Conservation (phyloP, 768 basidiomycete species). For the Crepidotus variabilis region DNA sequence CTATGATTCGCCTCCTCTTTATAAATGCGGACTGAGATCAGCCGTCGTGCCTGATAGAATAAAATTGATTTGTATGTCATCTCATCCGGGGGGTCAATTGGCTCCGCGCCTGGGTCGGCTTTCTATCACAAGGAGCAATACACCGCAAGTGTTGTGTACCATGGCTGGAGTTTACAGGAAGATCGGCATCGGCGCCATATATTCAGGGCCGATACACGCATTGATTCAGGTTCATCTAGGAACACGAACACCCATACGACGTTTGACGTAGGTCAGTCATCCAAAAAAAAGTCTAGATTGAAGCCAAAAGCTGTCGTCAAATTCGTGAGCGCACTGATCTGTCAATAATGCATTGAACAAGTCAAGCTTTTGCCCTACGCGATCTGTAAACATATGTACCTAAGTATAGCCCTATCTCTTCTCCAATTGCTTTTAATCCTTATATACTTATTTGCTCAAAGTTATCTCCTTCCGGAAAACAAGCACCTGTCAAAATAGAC, state of each 20-base stretch:
- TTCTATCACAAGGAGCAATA: not conserved
- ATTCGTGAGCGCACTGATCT: not conserved
- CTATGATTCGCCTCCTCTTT: slow-evolving; percentile 15
- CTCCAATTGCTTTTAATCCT: not conserved
- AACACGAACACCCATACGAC: not conserved
- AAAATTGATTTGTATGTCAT: slow-evolving; percentile 24
- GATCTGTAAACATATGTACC: not conserved
- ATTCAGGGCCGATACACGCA: slow-evolving; percentile 16
- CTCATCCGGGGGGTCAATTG: slow-evolving; percentile 10
- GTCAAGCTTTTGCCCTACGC: not conserved
- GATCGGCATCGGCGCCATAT: slow-evolving; percentile 16
- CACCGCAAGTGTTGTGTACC: not conserved
- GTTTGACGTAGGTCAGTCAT: no score
- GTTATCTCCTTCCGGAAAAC: not conserved
- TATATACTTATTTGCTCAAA: not conserved
- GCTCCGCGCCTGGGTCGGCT: slow-evolving; percentile 21
- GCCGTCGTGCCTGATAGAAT: slow-evolving; percentile 24
- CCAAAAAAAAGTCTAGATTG: not conserved
- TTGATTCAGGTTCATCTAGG: slow-evolving; percentile 3
- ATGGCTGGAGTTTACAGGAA: not conserved
- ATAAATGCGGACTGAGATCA: slow-evolving; percentile 15
- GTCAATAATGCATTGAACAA: not conserved
- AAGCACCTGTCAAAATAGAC: not conserved
- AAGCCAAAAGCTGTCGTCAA: not conserved
- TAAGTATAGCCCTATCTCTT: not conserved